These are phyloP conservation scores for Cicer pinnatifidum DNA, from an alignment of 306 rosid genomes.

Conservation along the genomic window DNA sequence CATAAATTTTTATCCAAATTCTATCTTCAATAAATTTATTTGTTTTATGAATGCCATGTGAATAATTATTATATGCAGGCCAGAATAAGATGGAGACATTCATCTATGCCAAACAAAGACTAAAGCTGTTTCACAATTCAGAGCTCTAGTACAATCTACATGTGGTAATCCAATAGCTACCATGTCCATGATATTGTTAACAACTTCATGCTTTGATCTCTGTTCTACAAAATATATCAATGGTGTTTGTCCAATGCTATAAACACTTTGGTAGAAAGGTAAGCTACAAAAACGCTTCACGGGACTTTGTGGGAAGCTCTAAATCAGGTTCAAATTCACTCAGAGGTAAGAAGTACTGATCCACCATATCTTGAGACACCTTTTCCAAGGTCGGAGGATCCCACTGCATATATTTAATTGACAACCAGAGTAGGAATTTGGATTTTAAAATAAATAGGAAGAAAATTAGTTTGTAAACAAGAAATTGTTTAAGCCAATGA, in stretches of 20 bases:
- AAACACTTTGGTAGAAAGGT: conserved; percentile 9
- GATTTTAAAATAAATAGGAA: background rate
- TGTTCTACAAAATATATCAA: conserved; percentile 29
- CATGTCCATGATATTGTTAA: conserved; percentile 33
- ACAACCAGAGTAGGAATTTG: conserved; percentile 13
- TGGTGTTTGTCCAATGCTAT: background rate
- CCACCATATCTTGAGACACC: conserved; percentile 84
- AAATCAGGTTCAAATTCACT: conserved; percentile 71
- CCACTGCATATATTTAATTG: conserved; percentile 67
- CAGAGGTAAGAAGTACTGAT: conserved; percentile 68
- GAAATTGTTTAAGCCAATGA: background rate
- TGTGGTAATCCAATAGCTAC: conserved; percentile 23
- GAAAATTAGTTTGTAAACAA: background rate
- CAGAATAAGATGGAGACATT: background rate
- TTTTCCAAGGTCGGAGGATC: conserved; percentile 87
- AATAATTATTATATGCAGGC: background rate
- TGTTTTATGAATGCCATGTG: conserved; percentile 1
- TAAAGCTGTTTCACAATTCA: conserved; percentile 35
- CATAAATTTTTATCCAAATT: background rate
- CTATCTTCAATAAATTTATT: conserved; percentile 11
- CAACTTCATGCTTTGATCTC: conserved; percentile 26
- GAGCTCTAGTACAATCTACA: conserved; percentile 26
- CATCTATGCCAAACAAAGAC: background rate
- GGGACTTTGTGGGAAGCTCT: conserved; percentile 67
- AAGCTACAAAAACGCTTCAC: conserved; percentile 70